Base-by-base conservation (phyloP, 352 stramenopile species). In the Phytophthora hybrid region DNA sequence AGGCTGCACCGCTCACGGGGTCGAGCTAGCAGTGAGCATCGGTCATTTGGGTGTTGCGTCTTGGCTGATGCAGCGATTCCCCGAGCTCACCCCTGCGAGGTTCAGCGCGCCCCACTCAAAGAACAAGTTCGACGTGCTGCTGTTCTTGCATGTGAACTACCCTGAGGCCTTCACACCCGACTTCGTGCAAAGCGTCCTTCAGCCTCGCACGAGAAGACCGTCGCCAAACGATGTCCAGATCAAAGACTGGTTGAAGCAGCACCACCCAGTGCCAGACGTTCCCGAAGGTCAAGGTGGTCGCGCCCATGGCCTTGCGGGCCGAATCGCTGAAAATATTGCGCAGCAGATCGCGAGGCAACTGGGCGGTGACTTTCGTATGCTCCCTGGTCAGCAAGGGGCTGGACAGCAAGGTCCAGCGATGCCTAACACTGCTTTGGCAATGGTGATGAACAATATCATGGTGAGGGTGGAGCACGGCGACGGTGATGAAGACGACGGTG, bases 81-180 rank as follows among this genome's bases (percentile, higher is more conserved):
- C 34, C 6, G 34, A 61, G 2, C 10, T 31, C 18, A 14, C 13
- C 5, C 61, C 61, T 31, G 19, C 37, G 7, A 46, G 44, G 8
- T 16, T 61, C 37, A 46, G 11, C 37, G 9, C 37, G 37, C 37
- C 26, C 26, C 26, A n/a, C 37, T 46, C 37, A 9, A 46, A 46
- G 44, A 51, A 41, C 10, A 52, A 39, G 34, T 60, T 67, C 53
- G 49, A 67, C 7, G 31, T 61, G 10, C 39, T 69, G 9, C 13
- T 69, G 10, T 69, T 69, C n/a, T 16, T 69, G 21, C 52, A 62
- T 26, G 37, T 26, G 18, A 34, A 63, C 39, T 23, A 56, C 44
- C 47, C 47, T 11, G 19, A 18, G 4, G 8, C n/a, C 9, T 55
- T 55, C 47, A 55, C 47, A 6, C 46, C 46, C n/a, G 16, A 19